Percentiles rank a stretch among this genome's conserved stretches.
Evolutionary conservation across 2,329 filamentous ascomycete genomes (phyloP).

Genomic region (Diplocarpon rosae): DNA sequence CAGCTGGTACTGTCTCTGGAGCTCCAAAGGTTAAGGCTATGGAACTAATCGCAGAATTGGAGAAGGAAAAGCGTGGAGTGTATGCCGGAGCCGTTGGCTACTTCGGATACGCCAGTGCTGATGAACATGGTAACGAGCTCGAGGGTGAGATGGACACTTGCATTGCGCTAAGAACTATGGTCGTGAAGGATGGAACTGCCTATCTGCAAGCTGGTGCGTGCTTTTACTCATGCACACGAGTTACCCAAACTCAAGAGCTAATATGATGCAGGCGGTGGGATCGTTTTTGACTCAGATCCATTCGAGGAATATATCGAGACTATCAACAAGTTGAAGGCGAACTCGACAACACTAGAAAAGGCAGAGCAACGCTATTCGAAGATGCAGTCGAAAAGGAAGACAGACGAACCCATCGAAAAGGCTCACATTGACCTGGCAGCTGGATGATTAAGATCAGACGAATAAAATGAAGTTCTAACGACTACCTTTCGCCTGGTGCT

Average conservation of each 20-base stretch:
- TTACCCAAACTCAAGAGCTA: background rate
- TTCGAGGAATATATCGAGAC: conserved; percentile 94
- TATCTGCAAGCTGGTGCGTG: conserved; percentile 70
- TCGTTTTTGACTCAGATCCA: conserved; percentile 87
- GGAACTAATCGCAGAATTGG: conserved; percentile 91
- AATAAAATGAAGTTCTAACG: background rate
- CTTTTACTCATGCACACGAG: background rate
- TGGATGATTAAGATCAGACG: conserved; percentile 6
- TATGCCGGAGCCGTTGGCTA: conserved; percentile 96
- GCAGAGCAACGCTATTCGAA: conserved; percentile 52
- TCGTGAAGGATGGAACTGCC: conserved; percentile 80
- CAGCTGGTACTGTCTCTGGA: conserved; percentile 88
- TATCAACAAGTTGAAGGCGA: conserved; percentile 88
- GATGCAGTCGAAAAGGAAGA: conserved; percentile 10
- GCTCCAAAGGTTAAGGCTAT: conserved; percentile 94
- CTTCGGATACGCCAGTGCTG: conserved; percentile 75
- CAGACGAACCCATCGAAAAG: conserved; percentile 2
- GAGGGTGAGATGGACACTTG: conserved; percentile 90
- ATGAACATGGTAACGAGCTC: conserved; percentile 45
- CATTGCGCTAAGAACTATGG: conserved; percentile 70
- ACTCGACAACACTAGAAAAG: conserved; percentile 76
- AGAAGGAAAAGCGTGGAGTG: conserved; percentile 85
- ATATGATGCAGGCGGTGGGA: conserved; percentile 56
- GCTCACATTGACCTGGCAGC: conserved; percentile 20
- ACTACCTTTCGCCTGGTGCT: too few relatives aligned